Evolutionary conservation across 345 rosid species (phyloP).

Genomic region (Ceriops decandra): DNA sequence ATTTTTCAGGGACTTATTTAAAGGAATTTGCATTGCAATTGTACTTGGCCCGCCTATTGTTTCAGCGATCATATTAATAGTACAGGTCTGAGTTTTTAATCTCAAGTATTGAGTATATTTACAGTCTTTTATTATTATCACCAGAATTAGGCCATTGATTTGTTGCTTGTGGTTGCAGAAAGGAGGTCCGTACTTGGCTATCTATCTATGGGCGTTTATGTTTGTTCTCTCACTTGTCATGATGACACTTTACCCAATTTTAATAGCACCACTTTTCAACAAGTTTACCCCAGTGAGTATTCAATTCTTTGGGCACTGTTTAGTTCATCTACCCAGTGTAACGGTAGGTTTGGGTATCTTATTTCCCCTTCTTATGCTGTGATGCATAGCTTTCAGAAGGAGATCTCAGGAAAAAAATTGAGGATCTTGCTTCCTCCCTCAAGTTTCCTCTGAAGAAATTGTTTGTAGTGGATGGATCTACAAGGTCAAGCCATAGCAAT

Average conservation of each 20-base stretch:
- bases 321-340: neutral
- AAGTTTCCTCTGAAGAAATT: conserved; percentile 90
- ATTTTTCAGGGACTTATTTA: conserved; percentile 82
- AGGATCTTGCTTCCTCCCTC: conserved; percentile 83
- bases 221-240: conserved; percentile 87
- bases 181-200: conserved; percentile 99
- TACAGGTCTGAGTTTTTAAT: conserved; percentile 50
- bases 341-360: conserved; percentile 16
- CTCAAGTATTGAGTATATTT: neutral
- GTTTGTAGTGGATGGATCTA: conserved; percentile 98
- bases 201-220: conserved; percentile 98
- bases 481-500: conserved; percentile 99
- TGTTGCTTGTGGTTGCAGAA: conserved; percentile 47
- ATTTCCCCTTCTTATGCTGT: conserved; percentile 15
- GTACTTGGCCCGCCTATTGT: conserved; percentile 88
- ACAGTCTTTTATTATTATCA: neutral
- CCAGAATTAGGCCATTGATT: neutral
- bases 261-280: conserved; percentile 96
- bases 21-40: conserved; percentile 66
- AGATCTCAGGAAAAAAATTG: conserved; percentile 71
- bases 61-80: conserved; percentile 74
- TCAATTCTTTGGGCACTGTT: conserved; percentile 5
- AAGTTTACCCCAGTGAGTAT: conserved; percentile 91
- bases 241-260: conserved; percentile 91
- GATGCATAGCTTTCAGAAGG: conserved; percentile 84